Base-by-base conservation (phyloP, 495 filamentous ascomycete genomes). In the Wilcoxina mikolae region DNA sequence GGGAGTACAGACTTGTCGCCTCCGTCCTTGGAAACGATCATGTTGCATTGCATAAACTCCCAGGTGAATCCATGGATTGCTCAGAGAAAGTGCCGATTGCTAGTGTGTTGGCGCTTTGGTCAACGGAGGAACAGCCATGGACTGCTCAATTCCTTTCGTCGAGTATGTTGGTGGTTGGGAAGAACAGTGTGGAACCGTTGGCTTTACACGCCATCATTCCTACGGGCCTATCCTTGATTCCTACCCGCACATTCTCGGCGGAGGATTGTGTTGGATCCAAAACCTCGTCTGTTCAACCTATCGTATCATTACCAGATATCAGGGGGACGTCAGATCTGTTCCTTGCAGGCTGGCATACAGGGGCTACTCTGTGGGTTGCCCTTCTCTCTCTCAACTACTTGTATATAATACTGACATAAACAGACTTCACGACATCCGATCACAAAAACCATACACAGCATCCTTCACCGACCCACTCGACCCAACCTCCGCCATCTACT, bases 381-480 rank as follows among this genome's bases (percentile, higher is more conserved):
- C 22, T 25, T 38, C 51, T 24, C 1, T 20, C n/a, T 26, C 25
- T 3, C 17, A 41, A 4, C 15, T 3, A 29, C 28, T 41, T 4
- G 22, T 45, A 26, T 12, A 15, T 50, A 43, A 44, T 55, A 53
- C 25, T 24, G 45, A 44, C 17, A 20, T 43, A 5, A 7, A 24
- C 17, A 76, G 81, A 64, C 77, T 84, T n/a, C 80, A 85, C 63
- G 81, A 85, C 65, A 67, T 84, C 38, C 78, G 81, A 31, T 76
- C 79, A 0, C 65, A 71, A 11, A 60, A 64, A 3, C 60, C 69
- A 17, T 73, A 65, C 58, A 72, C 76, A 42, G 57, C 65, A n/a
- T 64, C 59, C 15, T 83, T 80, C 62, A 56, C 56, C 56, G 80
- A 84, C 60, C 65, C 71, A 7, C 73, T 77, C 3, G 79, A 83